These are phyloP conservation scores for Pyrrhoderma noxium DNA, from an alignment of 1,284 basidiomycete genomes.

Conservation along the genomic window DNA sequence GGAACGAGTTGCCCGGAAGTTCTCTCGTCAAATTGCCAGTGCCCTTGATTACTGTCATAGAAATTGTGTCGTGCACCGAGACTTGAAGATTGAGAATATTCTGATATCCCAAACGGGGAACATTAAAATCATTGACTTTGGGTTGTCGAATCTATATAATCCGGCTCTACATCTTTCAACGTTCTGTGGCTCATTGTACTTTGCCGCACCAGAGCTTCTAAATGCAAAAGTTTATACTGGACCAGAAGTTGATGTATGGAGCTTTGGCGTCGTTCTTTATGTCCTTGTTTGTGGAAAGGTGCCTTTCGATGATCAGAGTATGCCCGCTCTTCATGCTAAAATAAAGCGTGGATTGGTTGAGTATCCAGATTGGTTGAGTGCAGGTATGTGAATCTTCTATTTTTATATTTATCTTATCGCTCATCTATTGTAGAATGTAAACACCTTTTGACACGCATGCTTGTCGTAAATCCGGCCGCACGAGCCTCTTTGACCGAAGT, in stretches of 20 bases:
- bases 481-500: constrained; percentile 85
- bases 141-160: constrained; percentile 94
- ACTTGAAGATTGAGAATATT: constrained; percentile 99
- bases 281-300: constrained; percentile 98
- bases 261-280: constrained; percentile 96
- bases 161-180: constrained; percentile 81
- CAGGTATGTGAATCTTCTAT: constrained; percentile 46
- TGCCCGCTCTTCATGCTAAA: constrained; percentile 98
- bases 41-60: constrained; percentile 96
- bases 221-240: constrained; percentile 97
- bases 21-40: constrained; percentile 93
- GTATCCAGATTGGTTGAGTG: constrained; percentile 94
- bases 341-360: constrained; percentile 97
- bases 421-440: constrained; percentile 71
- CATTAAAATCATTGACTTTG: constrained; percentile 99
- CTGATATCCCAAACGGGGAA: constrained; percentile 97
- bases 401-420: constrained; percentile 7
- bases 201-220: constrained; percentile 94
- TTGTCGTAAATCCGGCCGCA: constrained; percentile 86
- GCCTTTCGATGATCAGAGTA: constrained; percentile 97
- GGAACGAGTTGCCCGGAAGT: constrained; percentile 93
- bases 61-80: constrained; percentile 96
- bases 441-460: constrained; percentile 88
- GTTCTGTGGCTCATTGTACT: constrained; percentile 97
- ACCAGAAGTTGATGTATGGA: constrained; percentile 98